Evolutionary conservation across 208 protist species (phyloP).

Genomic region (Crithidia brevicula): DNA sequence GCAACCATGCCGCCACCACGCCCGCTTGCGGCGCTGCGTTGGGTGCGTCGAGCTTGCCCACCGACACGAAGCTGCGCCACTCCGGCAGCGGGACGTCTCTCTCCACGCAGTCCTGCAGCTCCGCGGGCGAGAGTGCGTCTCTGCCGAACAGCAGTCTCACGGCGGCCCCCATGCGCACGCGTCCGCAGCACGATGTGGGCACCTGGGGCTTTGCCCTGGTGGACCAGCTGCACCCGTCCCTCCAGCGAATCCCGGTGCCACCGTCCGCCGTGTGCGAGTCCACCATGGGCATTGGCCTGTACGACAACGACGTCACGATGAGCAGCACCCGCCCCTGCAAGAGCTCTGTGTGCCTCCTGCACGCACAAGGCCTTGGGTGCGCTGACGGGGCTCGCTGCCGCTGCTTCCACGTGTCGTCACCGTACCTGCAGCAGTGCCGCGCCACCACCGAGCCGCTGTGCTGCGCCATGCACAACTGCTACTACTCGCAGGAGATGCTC

Average conservation of each 20-base stretch:
- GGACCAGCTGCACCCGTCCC: constrained; percentile 46
- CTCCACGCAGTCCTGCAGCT: constrained; percentile 32
- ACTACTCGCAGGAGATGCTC: constrained; percentile 65
- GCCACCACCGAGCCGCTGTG: constrained; percentile 41
- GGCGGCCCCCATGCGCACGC: constrained; percentile 10
- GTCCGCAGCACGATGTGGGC: constrained; percentile 34
- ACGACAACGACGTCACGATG: constrained; percentile 56
- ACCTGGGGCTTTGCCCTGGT: constrained; percentile 60
- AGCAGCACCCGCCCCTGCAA: constrained; percentile 59
- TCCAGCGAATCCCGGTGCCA: constrained; percentile 53
- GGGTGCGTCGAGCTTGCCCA: not conserved
- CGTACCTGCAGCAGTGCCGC: constrained; percentile 47
- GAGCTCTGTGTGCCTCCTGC: constrained; percentile 48
- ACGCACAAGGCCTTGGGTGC: constrained; percentile 38
- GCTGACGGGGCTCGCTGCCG: constrained; percentile 33
- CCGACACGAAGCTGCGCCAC: constrained; percentile 19
- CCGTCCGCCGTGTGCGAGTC: constrained; percentile 47
- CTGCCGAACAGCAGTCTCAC: constrained; percentile 27
- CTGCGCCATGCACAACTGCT: constrained; percentile 65
- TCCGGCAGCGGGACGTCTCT: constrained; percentile 31
- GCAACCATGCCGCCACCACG: not conserved
- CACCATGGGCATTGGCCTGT: constrained; percentile 41
- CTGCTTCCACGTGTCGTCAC: constrained; percentile 45
- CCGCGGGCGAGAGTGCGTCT: constrained; percentile 23
- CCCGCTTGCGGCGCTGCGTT: constrained; percentile 17